Conservation (phyloP, 495 filamentous ascomycete genomes). For the Xylaria acuta region DNA sequence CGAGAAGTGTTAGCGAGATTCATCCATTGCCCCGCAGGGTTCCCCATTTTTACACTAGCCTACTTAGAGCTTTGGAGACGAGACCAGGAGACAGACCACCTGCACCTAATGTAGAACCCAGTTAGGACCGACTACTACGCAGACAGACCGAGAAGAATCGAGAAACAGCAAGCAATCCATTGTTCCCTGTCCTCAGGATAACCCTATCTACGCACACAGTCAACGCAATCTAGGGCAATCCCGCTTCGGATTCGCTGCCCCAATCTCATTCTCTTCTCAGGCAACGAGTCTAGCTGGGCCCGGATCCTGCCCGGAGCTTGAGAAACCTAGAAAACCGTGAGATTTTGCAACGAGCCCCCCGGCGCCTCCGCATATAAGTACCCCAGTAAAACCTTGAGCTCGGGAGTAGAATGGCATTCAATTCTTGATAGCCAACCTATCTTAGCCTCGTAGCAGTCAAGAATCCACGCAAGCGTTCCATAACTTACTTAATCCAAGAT, state of each 20-base stretch:
- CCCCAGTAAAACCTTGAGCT: background rate
- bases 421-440: background rate
- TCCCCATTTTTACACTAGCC: background rate
- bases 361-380: background rate
- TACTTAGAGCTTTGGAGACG: background rate
- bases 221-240: background rate
- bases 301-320: no score
- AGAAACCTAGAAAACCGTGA: background rate
- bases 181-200: background rate
- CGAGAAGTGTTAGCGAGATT: conserved; percentile 10
- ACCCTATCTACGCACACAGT: no score
- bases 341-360: background rate
- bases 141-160: background rate
- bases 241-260: background rate
- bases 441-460: background rate
- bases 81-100: background rate
- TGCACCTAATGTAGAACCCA: no score
- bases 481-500: background rate
- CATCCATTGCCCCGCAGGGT: conserved; percentile 7
- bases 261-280: background rate
- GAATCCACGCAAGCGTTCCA: background rate
- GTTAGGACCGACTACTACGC: no score
- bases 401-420: background rate
- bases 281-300: background rate
- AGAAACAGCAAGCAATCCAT: conserved; percentile 2